A percentile compares a stretch with the other conserved stretches of the same genome.
phyloP scores from a whole-genome alignment of 2,329 filamentous ascomycete species.

The Fusarium lyarnte region DNA sequence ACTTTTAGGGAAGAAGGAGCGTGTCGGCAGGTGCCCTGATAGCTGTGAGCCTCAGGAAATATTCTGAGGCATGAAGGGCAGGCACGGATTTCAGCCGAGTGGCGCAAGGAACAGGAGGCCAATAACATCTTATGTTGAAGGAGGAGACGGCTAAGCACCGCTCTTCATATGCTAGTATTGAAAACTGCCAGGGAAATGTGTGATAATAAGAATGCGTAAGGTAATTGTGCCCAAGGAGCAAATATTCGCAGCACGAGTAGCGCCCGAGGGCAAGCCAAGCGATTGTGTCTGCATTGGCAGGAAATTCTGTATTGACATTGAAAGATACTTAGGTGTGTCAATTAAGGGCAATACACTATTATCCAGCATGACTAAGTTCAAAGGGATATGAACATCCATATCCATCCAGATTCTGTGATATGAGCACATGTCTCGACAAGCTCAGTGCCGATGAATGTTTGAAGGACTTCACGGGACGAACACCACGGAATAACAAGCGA shows the following conservation, averaged over 20 bases:
- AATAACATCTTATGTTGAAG: not conserved
- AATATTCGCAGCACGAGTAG: not conserved
- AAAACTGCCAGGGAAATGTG: not conserved
- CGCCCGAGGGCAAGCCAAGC: not conserved
- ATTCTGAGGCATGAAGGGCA: not conserved
- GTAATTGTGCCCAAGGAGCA: not conserved
- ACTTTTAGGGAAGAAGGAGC: conserved; percentile 15
- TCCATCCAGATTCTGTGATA: not conserved
- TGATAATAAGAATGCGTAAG: not conserved
- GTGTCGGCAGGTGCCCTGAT: not conserved
- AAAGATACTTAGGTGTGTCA: not conserved
- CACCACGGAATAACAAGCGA: conserved; percentile 35
- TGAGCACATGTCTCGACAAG: not conserved
- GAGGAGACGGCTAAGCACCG: not conserved
- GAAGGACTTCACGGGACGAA: conserved; percentile 43
- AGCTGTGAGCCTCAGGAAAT: conserved; percentile 18
- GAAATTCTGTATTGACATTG: not conserved
- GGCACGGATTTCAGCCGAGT: not conserved
- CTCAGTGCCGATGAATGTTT: conserved; percentile 27
- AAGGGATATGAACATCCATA: not conserved
- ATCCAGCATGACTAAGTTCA: not conserved
- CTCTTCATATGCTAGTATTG: not conserved
- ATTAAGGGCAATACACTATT: not conserved
- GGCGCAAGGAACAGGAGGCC: not conserved
- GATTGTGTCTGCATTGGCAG: not conserved